Evolutionary conservation across 2,329 filamentous ascomycete species (phyloP).

Genomic region (Colletotrichum kahawae): DNA sequence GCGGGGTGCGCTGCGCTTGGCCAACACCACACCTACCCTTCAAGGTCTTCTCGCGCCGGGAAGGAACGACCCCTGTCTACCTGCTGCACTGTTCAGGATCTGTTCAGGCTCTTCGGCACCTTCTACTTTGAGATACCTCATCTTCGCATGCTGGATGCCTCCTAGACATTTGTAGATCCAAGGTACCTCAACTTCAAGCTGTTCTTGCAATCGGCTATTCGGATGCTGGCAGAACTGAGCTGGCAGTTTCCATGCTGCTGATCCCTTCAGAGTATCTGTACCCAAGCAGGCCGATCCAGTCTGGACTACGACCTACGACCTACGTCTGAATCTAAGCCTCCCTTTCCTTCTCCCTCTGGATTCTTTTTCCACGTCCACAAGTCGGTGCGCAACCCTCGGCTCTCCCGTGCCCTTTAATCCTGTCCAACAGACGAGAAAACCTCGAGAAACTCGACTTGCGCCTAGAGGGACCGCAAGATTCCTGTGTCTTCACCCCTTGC

Average conservation of each 20-base stretch:
- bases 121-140: conserved; percentile 2
- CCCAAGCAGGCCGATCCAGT: background rate
- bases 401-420: conserved; percentile 13
- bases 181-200: background rate
- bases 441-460: conserved; percentile 12
- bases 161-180: background rate
- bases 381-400: background rate
- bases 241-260: background rate
- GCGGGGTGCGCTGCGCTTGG: conserved; percentile 15
- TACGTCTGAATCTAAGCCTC: background rate
- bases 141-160: background rate
- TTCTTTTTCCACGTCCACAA: conserved; percentile 5
- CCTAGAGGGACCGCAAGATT: conserved; percentile 8
- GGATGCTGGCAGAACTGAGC: background rate
- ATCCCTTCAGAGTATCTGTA: background rate
- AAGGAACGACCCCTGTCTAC: background rate
- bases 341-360: conserved; percentile 20
- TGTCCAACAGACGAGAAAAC: conserved; percentile 11
- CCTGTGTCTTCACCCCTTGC: conserved; percentile 7
- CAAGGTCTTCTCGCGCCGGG: background rate
- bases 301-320: background rate
- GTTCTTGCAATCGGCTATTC: background rate
- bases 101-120: background rate
- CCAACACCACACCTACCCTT: background rate
- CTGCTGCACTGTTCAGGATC: background rate